A percentile compares a stretch with the other conserved stretches of the same genome.
Conservation (phyloP, 768 basidiomycete species). For the Pleurotus giganteus region DNA sequence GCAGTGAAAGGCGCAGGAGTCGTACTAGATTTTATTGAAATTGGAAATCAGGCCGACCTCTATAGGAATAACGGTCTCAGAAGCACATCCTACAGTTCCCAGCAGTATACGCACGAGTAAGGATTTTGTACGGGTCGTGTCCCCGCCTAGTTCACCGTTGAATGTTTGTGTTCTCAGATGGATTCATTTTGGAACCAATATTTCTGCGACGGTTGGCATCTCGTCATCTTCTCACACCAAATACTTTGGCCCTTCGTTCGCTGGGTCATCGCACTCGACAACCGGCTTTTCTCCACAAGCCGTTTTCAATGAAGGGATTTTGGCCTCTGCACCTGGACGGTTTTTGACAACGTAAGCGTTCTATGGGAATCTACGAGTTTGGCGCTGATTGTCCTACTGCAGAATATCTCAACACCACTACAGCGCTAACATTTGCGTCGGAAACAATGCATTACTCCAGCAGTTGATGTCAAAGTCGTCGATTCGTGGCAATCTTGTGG, state of each 20-base stretch:
- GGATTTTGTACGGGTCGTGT: conserved; percentile 20
- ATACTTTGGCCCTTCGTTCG: conserved; percentile 50
- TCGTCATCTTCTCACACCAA: conserved; percentile 35
- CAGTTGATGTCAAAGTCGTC: conserved; percentile 65
- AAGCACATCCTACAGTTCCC: conserved; percentile 32
- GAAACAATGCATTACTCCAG: conserved; percentile 50
- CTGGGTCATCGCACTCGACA: conserved; percentile 42
- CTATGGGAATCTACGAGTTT: background rate
- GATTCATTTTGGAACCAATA: conserved; percentile 48
- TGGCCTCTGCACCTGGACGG: conserved; percentile 43
- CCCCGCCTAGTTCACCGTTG: background rate
- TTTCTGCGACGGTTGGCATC: conserved; percentile 39
- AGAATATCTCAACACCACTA: conserved; percentile 58
- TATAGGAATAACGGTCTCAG: conserved; percentile 48
- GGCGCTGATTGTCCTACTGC: background rate
- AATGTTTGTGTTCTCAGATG: too few species aligned
- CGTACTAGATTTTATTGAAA: conserved; percentile 54
- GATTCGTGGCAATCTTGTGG: conserved; percentile 54
- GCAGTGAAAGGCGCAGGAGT: conserved; percentile 38
- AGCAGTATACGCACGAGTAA: conserved; percentile 50
- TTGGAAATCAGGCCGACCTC: conserved; percentile 62
- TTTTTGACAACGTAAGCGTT: conserved; percentile 51
- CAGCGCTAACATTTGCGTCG: conserved; percentile 52
- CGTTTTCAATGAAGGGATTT: conserved; percentile 50
- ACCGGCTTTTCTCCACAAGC: conserved; percentile 61